Percentiles rank a stretch among this genome's conserved stretches.
These are phyloP conservation scores for Ormosia semicastrata DNA, from an alignment of 306 rosid genomes.

Conservation along the genomic window DNA sequence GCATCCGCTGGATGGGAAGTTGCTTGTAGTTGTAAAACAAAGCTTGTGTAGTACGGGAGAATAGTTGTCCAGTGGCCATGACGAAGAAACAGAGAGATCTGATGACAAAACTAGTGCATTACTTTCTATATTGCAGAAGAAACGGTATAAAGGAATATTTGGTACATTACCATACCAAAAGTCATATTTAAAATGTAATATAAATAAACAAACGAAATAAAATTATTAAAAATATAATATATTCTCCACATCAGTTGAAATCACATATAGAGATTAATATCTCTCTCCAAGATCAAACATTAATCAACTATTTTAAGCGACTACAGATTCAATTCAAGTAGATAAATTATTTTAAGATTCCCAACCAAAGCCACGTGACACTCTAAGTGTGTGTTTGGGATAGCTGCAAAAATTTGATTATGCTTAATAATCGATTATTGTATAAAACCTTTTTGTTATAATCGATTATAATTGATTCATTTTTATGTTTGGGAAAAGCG, in stretches of 20 bases:
- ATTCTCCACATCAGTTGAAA: background rate
- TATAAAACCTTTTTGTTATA: too few relatives aligned
- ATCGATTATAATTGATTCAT: too few relatives aligned
- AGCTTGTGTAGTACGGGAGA: conserved; percentile 90
- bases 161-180: background rate
- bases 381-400: too few relatives aligned
- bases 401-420: too few relatives aligned
- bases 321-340: background rate
- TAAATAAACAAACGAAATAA: background rate
- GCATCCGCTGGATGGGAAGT: conserved; percentile 97
- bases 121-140: conserved; percentile 19
- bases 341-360: background rate
- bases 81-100: conserved; percentile 44
- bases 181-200: background rate
- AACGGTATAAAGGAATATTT: background rate
- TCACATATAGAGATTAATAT: background rate
- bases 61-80: conserved; percentile 97
- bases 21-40: conserved; percentile 98
- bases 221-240: background rate
- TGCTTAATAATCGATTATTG: too few relatives aligned
- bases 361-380: background rate
- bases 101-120: conserved; percentile 25
- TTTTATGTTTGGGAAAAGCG: too few relatives aligned
- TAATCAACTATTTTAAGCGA: background rate
- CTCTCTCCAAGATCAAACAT: background rate